Base-by-base conservation (phyloP, 257 asterid species). In the Solanum medicagineum region DNA sequence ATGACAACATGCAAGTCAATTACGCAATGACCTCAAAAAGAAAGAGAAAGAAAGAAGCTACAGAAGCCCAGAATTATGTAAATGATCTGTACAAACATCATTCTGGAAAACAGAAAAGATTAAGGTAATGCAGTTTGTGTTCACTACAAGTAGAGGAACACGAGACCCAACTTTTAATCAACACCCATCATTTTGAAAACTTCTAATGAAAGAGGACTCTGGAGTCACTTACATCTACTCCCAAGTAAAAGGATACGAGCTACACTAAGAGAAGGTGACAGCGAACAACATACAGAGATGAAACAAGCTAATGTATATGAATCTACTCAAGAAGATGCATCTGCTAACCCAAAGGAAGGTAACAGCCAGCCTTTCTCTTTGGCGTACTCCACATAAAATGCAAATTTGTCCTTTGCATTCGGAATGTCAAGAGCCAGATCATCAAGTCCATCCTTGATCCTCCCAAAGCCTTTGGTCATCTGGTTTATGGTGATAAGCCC, bases 401-500 rank as follows among this genome's bases (percentile, higher is more conserved):
- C 81, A 84, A 97, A 94, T 85, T 97, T 97, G 5, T 94, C 98
- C 86, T 90, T 92, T 0, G 99, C 99, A 60, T 93, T 95, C 1
- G 99, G 99, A 47, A 95, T 94, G 87, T 97, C 99, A 1, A 97
- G 99, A 13, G 99, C 98, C 84, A 97, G 91, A 68, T 97, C 99
- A 6, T 94, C 99, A 2, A 97, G 95, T 88, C 98, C 97, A 17
- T 95, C 99, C 88, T 89, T 93, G 87, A 95, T 92, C 92, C 98
- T 92, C 65, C 92, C 89, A 42, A 92, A 94, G 20, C 99, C 99
- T 84, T 97, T 97, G 11, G 94, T 93, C 97, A 97, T 94, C 94
- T 97, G 99, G 83, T 95, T 97, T 84, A 88, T 93, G 11, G 99
- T 97, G 26, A 97, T 97, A 92, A 97, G 77, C 81, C 98, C 99